Base-by-base conservation (phyloP, 2,329 filamentous ascomycete species). In the Fusarium sp. region DNA sequence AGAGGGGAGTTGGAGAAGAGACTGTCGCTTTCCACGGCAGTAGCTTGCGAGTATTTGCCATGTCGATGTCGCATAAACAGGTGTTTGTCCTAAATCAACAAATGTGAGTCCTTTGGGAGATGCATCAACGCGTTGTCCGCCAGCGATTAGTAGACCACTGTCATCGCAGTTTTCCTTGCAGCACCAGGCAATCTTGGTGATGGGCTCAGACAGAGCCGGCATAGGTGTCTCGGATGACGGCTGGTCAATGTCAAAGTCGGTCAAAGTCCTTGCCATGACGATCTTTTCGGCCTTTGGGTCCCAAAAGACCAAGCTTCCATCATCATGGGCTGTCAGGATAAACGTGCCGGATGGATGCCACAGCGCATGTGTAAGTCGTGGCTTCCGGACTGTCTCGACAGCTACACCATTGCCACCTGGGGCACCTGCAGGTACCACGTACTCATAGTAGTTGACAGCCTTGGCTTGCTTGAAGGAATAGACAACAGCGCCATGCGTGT, bases 291-390 rank as follows among this genome's bases (percentile, higher is more conserved):
- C 95, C 74, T 94, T 97, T 1, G 91, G 84, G 78, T 99, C 96
- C 94, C 95, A 99, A 72, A 98, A 91, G 0, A 97, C 95, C 48
- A 99, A 83, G 73, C 93, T 97, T 34, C 92, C 91, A 77, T 99
- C 96, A 58, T 97, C 94, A 76, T 98, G 92, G 2, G 90, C 92
- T 0, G 93, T 97, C 70, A 96, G 78, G 39, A 98, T 82, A 75
- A 97, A 97, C 0, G 93, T 97, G 1, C 94, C 96, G 2, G 93
- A 97, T 0, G 96, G 96, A 81, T 99, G 96, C 94, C 95, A 99
- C 18, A 95, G 79, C 2, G 93, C 94, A 72, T 97, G 92, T 2
- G 90, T 93, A 65, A 98, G 81, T 61, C 86, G 88, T 16, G 95
- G 96, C 72, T 85, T 88, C 52, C 94, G 89, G 62, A 87, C 78